Percentiles rank a stretch among this genome's conserved stretches.
Conservation (phyloP, 345 rosid genomes). For the Eutrema heterophyllum region DNA sequence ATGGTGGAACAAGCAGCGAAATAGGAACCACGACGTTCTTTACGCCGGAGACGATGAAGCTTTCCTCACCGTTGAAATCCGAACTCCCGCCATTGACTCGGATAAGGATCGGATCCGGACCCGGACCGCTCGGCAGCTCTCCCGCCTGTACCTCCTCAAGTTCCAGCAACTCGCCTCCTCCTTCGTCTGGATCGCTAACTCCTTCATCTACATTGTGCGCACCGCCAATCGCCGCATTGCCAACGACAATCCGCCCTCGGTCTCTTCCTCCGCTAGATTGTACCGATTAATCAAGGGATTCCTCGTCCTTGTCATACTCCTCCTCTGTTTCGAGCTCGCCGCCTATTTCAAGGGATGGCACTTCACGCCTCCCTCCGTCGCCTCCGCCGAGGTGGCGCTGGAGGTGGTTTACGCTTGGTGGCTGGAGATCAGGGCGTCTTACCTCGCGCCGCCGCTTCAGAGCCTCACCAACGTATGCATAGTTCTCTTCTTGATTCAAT, state of each 20-base stretch:
- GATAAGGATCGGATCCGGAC: slow-evolving; percentile 57
- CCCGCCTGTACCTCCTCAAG: slow-evolving; percentile 60
- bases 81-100: slow-evolving; percentile 25
- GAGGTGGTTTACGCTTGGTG: slow-evolving; percentile 62
- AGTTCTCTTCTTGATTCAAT: slow-evolving; percentile 73
- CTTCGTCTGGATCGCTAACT: slow-evolving; percentile 46
- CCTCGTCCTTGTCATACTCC: slow-evolving; percentile 42
- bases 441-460: slow-evolving; percentile 80
- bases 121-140: slow-evolving; percentile 72
- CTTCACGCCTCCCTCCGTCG: slow-evolving; percentile 73
- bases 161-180: slow-evolving; percentile 59
- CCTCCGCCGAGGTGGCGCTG: slow-evolving; percentile 49
- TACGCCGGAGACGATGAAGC: slow-evolving; percentile 22
- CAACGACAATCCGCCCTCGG: slow-evolving; percentile 28
- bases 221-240: slow-evolving; percentile 76
- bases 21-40: slow-evolving; percentile 28
- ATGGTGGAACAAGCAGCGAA: slow-evolving; percentile 86
- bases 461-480: slow-evolving; percentile 68
- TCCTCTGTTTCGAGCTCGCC: slow-evolving; percentile 60
- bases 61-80: slow-evolving; percentile 53
- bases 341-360: slow-evolving; percentile 95
- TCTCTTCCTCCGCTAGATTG: slow-evolving; percentile 43
- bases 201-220: slow-evolving; percentile 47
- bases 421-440: slow-evolving; percentile 64
- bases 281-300: slow-evolving; percentile 57